Percentiles rank a stretch among this genome's conserved stretches.
phyloP scores from a whole-genome alignment of 1,284 basidiomycete genomes.

The Trichosporon asahii region DNA sequence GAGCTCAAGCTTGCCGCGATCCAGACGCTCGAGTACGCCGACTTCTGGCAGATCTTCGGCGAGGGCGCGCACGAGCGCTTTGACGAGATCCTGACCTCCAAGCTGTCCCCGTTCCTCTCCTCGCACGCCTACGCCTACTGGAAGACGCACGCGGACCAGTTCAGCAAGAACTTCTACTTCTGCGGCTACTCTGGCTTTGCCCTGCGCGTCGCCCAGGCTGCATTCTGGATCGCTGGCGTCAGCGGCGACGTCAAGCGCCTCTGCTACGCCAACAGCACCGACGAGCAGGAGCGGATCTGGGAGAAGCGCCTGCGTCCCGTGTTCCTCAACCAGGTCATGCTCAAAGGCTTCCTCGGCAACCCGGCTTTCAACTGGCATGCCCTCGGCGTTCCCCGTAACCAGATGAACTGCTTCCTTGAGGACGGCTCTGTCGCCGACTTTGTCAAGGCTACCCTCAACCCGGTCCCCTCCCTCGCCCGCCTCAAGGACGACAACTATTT shows the following conservation, averaged over 20 bases:
- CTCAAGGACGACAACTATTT: slow-evolving; percentile 65
- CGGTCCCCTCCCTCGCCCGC: slow-evolving; percentile 58
- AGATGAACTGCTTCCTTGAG: slow-evolving; percentile 65
- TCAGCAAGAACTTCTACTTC: slow-evolving; percentile 67
- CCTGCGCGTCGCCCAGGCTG: slow-evolving; percentile 62
- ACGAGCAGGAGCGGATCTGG: slow-evolving; percentile 69
- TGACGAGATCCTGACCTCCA: slow-evolving; percentile 62
- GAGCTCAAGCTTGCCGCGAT: slow-evolving; percentile 74
- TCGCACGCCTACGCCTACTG: slow-evolving; percentile 60
- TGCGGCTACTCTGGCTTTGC: slow-evolving; percentile 71
- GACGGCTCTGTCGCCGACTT: slow-evolving; percentile 64
- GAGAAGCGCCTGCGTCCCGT: slow-evolving; percentile 60
- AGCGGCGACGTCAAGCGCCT: slow-evolving; percentile 59
- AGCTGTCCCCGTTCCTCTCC: slow-evolving; percentile 69
- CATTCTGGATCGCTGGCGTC: slow-evolving; percentile 64
- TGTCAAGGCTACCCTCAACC: slow-evolving; percentile 64
- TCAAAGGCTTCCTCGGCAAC: slow-evolving; percentile 60
- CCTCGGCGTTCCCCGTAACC: slow-evolving; percentile 72
- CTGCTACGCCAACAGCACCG: slow-evolving; percentile 59
- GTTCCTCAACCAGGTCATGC: slow-evolving; percentile 64
- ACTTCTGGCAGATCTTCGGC: slow-evolving; percentile 73
- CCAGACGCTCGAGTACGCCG: slow-evolving; percentile 62
- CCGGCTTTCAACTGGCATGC: slow-evolving; percentile 78
- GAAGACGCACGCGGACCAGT: slow-evolving; percentile 64
- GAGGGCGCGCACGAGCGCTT: slow-evolving; percentile 64